Conservation (phyloP, 768 basidiomycete species). For the Hericium rajendrae region DNA sequence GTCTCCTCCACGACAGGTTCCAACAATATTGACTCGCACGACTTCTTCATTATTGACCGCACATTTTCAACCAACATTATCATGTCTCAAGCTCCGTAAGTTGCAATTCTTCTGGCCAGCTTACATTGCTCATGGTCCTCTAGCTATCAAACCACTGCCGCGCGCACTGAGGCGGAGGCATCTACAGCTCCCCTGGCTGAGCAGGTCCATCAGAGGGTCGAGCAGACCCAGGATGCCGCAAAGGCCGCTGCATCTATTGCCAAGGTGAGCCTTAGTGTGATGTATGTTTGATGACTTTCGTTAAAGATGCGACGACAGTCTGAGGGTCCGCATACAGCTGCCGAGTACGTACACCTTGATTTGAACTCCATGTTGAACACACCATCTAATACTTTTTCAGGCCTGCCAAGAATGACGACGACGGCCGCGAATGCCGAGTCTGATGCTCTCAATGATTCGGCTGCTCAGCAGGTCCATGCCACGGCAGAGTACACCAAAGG, state of each 20-base stretch:
- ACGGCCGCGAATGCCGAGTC: slow-evolving; percentile 45
- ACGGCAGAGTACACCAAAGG: slow-evolving; percentile 36
- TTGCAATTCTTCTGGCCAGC: not conserved
- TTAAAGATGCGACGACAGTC: not conserved
- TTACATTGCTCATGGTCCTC: not conserved
- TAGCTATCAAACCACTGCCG: slow-evolving; percentile 10
- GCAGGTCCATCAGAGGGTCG: slow-evolving; percentile 1
- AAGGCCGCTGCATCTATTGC: slow-evolving; percentile 5
- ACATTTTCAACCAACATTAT: not conserved
- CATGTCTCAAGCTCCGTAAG: slow-evolving; percentile 5
- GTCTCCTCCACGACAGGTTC: not conserved
- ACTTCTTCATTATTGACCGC: not conserved
- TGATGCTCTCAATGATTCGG: slow-evolving; percentile 32
- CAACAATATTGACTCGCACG: not conserved
- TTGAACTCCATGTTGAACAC: not conserved
- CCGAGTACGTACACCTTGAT: not conserved
- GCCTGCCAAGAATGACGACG: slow-evolving; percentile 28
- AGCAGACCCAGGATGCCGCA: slow-evolving; percentile 3
- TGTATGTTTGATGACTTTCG: no score
- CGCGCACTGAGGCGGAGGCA: slow-evolving; percentile 7
- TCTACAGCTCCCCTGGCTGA: slow-evolving; percentile 6
- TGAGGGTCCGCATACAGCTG: not conserved
- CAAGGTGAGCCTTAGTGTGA: not conserved
- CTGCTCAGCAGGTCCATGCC: slow-evolving; percentile 35
- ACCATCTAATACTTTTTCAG: not conserved